phyloP scores from a whole-genome alignment of 2,329 filamentous ascomycete genomes.

The Penicillium rolfsii region DNA sequence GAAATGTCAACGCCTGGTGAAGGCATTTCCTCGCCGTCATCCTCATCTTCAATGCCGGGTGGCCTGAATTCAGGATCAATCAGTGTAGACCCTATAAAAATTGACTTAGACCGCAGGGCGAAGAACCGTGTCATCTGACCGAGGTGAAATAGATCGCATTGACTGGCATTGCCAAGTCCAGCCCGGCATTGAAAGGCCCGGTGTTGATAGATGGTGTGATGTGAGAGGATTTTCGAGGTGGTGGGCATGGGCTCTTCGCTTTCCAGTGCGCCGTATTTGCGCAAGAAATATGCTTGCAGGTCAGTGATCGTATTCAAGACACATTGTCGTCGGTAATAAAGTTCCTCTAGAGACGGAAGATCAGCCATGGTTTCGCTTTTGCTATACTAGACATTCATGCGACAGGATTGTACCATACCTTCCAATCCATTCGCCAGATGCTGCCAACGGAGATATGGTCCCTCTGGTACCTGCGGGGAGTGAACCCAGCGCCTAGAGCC shows the following conservation, averaged over 20 bases:
- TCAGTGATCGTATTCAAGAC: slow-evolving; percentile 49
- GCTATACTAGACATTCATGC: not conserved
- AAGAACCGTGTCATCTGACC: slow-evolving; percentile 52
- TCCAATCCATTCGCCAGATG: slow-evolving; percentile 45
- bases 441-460: slow-evolving; percentile 38
- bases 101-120: slow-evolving; percentile 44
- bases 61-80: slow-evolving; percentile 39
- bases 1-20: slow-evolving; percentile 33
- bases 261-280: slow-evolving; percentile 45
- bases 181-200: slow-evolving; percentile 46
- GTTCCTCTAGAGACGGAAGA: slow-evolving; percentile 40
- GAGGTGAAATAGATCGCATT: slow-evolving; percentile 50
- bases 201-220: slow-evolving; percentile 25
- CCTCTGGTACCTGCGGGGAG: slow-evolving; percentile 31
- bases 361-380: not conserved
- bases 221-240: slow-evolving; percentile 15
- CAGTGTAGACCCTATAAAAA: slow-evolving; percentile 47
- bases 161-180: slow-evolving; percentile 46
- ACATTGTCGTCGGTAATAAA: slow-evolving; percentile 47
- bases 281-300: slow-evolving; percentile 48
- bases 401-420: slow-evolving; percentile 32
- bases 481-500: slow-evolving; percentile 45
- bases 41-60: slow-evolving; percentile 21
- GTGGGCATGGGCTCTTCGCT: slow-evolving; percentile 21
- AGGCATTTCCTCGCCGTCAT: not conserved